Conservation (phyloP, 2,329 filamentous ascomycete genomes). For the Aciculosporium take region DNA sequence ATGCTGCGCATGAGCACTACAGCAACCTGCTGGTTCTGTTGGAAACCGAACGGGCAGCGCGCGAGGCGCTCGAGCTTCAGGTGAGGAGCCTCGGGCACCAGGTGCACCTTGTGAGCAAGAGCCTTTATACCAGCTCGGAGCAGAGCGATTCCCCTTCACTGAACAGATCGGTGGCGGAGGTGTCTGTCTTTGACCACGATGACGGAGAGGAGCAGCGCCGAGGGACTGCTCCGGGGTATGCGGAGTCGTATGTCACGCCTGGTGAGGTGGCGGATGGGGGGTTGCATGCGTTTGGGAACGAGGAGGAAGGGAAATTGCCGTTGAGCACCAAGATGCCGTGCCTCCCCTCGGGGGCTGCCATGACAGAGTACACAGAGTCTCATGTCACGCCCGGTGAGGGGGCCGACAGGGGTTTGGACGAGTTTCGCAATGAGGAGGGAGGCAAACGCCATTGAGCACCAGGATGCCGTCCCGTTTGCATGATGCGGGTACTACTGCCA, state of each 20-base stretch:
- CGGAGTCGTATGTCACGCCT: conserved; percentile 39
- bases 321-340: conserved; percentile 50
- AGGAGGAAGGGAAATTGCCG: conserved; percentile 27
- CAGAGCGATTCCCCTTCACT: conserved; percentile 19
- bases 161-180: conserved; percentile 21
- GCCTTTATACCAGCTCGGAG: conserved; percentile 10
- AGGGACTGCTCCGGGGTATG: no score
- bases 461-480: no score
- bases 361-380: no score
- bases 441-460: no score
- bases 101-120: conserved; percentile 32
- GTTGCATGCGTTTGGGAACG: conserved; percentile 28
- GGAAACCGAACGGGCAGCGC: conserved; percentile 40
- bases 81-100: conserved; percentile 38
- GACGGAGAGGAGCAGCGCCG: conserved; percentile 20
- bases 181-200: conserved; percentile 29
- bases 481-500: conserved; percentile 22
- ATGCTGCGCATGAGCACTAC: conserved; percentile 36
- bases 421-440: no score
- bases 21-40: conserved; percentile 36
- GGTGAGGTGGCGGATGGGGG: conserved; percentile 27
- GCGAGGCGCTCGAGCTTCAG: conserved; percentile 40
- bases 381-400: no score
- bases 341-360: no score
- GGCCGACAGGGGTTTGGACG: no score